Conservation (phyloP, 371 early-diverging fungal genomes). For the Zancudomyces culisetae region DNA sequence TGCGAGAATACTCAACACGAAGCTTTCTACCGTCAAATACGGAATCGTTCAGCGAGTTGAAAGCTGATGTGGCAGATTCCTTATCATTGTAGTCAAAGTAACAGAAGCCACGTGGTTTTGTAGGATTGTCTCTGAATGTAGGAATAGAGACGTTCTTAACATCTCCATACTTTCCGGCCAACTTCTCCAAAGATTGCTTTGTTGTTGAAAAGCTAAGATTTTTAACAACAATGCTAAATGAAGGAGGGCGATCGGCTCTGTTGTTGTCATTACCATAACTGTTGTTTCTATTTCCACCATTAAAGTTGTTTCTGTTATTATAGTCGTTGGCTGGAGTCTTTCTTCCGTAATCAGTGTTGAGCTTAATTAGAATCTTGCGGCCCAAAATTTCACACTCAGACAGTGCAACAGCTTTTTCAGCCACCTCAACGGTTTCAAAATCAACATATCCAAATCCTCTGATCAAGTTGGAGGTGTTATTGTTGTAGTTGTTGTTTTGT, state of each 20-base stretch:
- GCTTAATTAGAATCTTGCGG: conserved; percentile 46
- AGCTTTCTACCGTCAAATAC: conserved; percentile 13
- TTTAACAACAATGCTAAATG: conserved; percentile 61
- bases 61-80: conserved; percentile 38
- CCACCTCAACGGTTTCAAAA: conserved; percentile 33
- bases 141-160: conserved; percentile 44
- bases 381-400: conserved; percentile 38
- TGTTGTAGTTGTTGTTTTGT: conserved; percentile 26
- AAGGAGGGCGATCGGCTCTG: conserved; percentile 29
- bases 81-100: conserved; percentile 44
- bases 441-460: conserved; percentile 51
- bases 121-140: conserved; percentile 47
- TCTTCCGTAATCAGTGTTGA: conserved; percentile 35
- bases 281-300: conserved; percentile 11
- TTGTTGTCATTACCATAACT: conserved; percentile 1
- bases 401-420: conserved; percentile 31
- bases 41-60: conserved; percentile 22
- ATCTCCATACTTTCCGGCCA: conserved; percentile 40
- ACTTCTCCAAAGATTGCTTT: conserved; percentile 33
- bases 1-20: conserved; percentile 16
- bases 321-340: conserved; percentile 5
- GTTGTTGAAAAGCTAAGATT: conserved; percentile 55
- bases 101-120: conserved; percentile 54
- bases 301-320: conserved; percentile 13
- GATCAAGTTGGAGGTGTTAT: conserved; percentile 14